Percentiles rank a stretch among this genome's conserved stretches.
phyloP scores from a whole-genome alignment of 1,139 yeast genomes.

The Protomyces lactucae-debilis region DNA sequence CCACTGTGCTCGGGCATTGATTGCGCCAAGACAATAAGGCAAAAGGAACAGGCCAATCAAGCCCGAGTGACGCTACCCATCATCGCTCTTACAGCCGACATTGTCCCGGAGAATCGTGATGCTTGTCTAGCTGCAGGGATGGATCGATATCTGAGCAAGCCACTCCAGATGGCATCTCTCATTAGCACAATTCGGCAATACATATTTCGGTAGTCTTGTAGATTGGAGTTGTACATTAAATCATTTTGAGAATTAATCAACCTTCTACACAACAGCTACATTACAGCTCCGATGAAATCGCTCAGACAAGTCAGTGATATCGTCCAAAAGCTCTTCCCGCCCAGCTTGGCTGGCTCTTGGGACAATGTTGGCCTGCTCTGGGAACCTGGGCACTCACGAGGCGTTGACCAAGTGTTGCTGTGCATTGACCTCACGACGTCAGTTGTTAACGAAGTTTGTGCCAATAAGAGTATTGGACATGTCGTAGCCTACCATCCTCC shows the following conservation, averaged over 20 bases:
- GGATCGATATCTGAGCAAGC: constrained; percentile 24
- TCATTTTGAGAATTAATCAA: too few relatives aligned
- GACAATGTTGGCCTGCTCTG: constrained; percentile 88
- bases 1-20: constrained; percentile 28
- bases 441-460: constrained; percentile 82
- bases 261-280: background rate
- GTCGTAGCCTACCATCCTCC: constrained; percentile 90
- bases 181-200: constrained; percentile 7
- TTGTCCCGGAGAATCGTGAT: constrained; percentile 19
- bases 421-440: constrained; percentile 79
- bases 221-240: background rate
- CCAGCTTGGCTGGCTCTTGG: constrained; percentile 82
- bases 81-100: constrained; percentile 25
- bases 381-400: constrained; percentile 47
- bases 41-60: background rate
- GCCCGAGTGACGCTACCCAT: constrained; percentile 4
- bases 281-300: background rate
- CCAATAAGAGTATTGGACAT: constrained; percentile 39
- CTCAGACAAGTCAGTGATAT: constrained; percentile 1
- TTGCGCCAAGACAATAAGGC: constrained; percentile 13
- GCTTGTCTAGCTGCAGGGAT: constrained; percentile 22
- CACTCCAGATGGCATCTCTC: constrained; percentile 5
- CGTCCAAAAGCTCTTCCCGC: constrained; percentile 66
- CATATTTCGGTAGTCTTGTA: background rate
- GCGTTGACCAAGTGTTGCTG: constrained; percentile 46